Evolutionary conservation across 345 rosid species (phyloP).

Genomic region (Eucalyptus regnans): DNA sequence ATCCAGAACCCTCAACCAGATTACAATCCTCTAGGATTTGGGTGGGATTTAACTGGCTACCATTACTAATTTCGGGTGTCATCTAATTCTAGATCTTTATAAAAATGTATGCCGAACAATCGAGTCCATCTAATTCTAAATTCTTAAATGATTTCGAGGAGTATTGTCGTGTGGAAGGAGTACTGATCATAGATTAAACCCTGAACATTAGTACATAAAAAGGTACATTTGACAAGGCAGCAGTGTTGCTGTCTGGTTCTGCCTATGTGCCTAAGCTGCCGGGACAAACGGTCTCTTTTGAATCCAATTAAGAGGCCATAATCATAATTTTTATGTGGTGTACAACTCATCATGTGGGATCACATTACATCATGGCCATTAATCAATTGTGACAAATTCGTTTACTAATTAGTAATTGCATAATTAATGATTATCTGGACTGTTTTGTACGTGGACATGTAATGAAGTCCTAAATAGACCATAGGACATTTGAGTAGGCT

Average conservation of each 20-base stretch:
- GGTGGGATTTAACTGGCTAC: neutral
- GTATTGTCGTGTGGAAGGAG: neutral
- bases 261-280: neutral
- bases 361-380: neutral
- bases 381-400: neutral
- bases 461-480: neutral
- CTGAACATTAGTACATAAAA: neutral
- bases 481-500: neutral
- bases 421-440: neutral
- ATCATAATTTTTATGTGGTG: neutral
- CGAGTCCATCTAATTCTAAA: too few species aligned
- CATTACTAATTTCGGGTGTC: too few species aligned
- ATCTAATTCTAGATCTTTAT: neutral
- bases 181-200: neutral
- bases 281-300: neutral
- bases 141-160: neutral
- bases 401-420: neutral
- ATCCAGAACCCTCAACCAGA: neutral
- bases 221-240: neutral
- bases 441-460: neutral
- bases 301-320: neutral
- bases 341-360: neutral
- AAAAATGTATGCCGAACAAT: neutral
- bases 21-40: neutral
- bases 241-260: neutral